Evolutionary conservation across 192 early-diverging fungal genomes (phyloP), one percentile per base, ranked within the genome.

Genomic region (Backusella mclennaniae): DNA sequence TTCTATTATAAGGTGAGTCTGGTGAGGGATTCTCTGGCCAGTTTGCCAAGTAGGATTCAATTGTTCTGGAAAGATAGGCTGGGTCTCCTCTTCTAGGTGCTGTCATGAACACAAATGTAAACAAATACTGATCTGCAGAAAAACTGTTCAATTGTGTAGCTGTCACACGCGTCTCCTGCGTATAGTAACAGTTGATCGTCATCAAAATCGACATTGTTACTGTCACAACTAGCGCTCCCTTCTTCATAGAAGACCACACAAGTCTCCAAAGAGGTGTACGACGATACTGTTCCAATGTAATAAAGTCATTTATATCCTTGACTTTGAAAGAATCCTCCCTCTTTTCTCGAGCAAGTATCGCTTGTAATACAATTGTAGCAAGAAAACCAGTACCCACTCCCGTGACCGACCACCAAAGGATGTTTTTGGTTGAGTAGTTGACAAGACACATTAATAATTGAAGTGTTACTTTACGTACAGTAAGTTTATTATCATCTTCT

Each of bases 371-470:
- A 21, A 89, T 12, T 0, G 81, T 74, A 11, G 77, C 82, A 33
- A 89, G 70, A 35, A 83, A 80, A 4, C 87, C 87, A 26, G 84
- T 79, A 14, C 83, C n/a, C 31, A 87, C 69, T 17, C 87, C 85
- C 33, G 85, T 74, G 26, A 85, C 71, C 44, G 87, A 85, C 87
- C 87, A 89, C 87, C 87, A 89, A 14, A 89, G 73, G 73, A 86
- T 84, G 33, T 85, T 89, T 75, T 85, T 85, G 6, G 74, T 78
- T 8, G 81, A 42, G 33, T 76, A 85, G 70, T 89, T 89, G 35
- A 89, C 35, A 7, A 89, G 77, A 29, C 82, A 87, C 76, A 89
- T 83, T 19, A 83, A 35, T 23, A 86, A 41, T 73, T 87, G 87
- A n/a, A 85, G 56, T 0, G 73, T 77, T 1, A 85, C 80, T 68